These are phyloP conservation scores for Limtongozyma cylindracea DNA, from an alignment of 805 yeast genomes.

Conservation along the genomic window DNA sequence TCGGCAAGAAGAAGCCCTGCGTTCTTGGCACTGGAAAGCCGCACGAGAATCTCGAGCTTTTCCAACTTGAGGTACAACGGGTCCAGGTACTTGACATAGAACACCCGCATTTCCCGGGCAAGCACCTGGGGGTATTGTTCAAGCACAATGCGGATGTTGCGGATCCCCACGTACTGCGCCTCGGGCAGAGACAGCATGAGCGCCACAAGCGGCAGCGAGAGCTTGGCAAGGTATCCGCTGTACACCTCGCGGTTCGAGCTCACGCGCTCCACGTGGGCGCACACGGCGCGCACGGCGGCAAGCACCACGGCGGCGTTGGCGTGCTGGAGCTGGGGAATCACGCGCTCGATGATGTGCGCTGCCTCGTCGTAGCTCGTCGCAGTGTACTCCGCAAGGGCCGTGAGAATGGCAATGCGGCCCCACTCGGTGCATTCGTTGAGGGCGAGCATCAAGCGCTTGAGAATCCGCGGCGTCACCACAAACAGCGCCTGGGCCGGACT, in stretches of 20 bases:
- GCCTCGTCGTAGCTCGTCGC: slow-evolving; percentile 40
- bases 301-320: slow-evolving; percentile 90
- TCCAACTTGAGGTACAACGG: slow-evolving; percentile 59
- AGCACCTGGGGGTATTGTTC: slow-evolving; percentile 72
- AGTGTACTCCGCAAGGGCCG: slow-evolving; percentile 52
- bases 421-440: slow-evolving; percentile 96
- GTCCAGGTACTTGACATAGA: slow-evolving; percentile 73
- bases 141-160: slow-evolving; percentile 71
- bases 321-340: slow-evolving; percentile 87
- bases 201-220: slow-evolving; percentile 72
- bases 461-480: slow-evolving; percentile 12
- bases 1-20: slow-evolving; percentile 41
- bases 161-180: slow-evolving; percentile 79
- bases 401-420: slow-evolving; percentile 84
- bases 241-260: slow-evolving; percentile 10
- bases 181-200: slow-evolving; percentile 77
- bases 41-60: slow-evolving; percentile 48
- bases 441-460: slow-evolving; percentile 49
- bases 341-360: slow-evolving; percentile 66
- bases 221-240: slow-evolving; percentile 32
- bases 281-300: slow-evolving; percentile 56
- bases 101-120: slow-evolving; percentile 61
- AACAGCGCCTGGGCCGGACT: slow-evolving; percentile 17
- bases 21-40: slow-evolving; percentile 36
- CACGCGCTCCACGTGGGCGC: slow-evolving; percentile 35